phyloP scores from a whole-genome alignment of 108 stramenopile genomes.

The Discostella pseudostelligera region DNA sequence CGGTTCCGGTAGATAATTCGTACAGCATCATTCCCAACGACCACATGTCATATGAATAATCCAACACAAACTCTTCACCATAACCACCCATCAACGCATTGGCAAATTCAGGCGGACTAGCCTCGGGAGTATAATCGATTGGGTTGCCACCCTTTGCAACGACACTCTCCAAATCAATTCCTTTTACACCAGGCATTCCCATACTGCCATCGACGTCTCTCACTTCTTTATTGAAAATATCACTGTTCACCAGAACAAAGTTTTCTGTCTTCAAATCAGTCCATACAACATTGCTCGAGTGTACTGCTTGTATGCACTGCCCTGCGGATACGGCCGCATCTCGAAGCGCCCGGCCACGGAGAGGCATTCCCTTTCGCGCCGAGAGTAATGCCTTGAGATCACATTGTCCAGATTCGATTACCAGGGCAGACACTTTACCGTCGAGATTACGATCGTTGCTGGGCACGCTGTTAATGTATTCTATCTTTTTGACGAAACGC shows the following conservation, averaged over 20 bases:
- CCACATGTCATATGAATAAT: conserved; percentile 63
- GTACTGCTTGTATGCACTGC: conserved; percentile 57
- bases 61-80: conserved; percentile 67
- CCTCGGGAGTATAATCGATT: conserved; percentile 68
- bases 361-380: conserved; percentile 31
- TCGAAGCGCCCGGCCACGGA: conserved; percentile 54
- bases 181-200: conserved; percentile 48
- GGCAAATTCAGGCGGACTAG: conserved; percentile 88
- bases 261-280: conserved; percentile 69
- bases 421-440: conserved; percentile 40
- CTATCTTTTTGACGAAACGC: conserved; percentile 48
- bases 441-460: conserved; percentile 34
- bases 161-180: conserved; percentile 54
- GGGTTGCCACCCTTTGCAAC: conserved; percentile 41
- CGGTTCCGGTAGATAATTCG: conserved; percentile 49
- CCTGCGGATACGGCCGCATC: conserved; percentile 53
- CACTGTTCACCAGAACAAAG: conserved; percentile 46
- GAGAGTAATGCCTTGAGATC: conserved; percentile 56
- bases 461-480: conserved; percentile 28
- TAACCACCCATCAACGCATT: conserved; percentile 69
- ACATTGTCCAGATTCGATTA: conserved; percentile 56
- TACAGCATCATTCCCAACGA: conserved; percentile 61
- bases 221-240: conserved; percentile 38
- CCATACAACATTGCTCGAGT: conserved; percentile 60
- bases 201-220: conserved; percentile 33